Conservation (phyloP, 805 yeast genomes). For the Torulaspora franciscae region DNA sequence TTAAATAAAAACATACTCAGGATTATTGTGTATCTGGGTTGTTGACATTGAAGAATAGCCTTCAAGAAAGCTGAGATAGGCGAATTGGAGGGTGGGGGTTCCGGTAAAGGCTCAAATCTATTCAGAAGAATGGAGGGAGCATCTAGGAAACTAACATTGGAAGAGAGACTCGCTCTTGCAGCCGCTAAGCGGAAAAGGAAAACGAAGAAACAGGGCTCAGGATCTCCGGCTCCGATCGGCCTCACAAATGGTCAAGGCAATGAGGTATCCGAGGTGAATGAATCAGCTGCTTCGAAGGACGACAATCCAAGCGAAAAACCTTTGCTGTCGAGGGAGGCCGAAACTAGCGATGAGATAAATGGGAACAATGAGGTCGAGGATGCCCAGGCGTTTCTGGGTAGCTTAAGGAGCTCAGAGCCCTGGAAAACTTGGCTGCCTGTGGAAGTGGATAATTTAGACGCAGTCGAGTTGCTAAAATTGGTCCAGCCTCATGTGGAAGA, state of each 20-base stretch:
- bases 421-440: slow-evolving; percentile 10
- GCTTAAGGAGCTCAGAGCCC: slow-evolving; percentile 5
- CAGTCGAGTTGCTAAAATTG: slow-evolving; percentile 6
- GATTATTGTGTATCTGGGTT: not conserved
- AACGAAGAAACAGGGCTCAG: slow-evolving; percentile 26
- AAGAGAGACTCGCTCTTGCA: slow-evolving; percentile 80
- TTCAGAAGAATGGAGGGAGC: not conserved
- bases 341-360: not conserved
- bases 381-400: not conserved
- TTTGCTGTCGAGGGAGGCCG: not conserved
- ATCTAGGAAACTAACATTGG: slow-evolving; percentile 63
- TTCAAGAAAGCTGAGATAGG: not conserved
- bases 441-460: not conserved
- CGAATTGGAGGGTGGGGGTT: not conserved
- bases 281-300: not conserved
- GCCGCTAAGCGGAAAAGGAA: slow-evolving; percentile 45
- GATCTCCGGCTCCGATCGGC: slow-evolving; percentile 1
- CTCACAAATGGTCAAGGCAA: not conserved
- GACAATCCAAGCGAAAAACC: not conserved
- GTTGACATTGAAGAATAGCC: not conserved
- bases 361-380: not conserved
- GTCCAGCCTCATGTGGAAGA: slow-evolving; percentile 12
- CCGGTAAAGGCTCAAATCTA: not conserved
- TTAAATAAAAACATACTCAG: not conserved
- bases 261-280: not conserved